Base-by-base conservation (phyloP, 2,329 filamentous ascomycete genomes). In the Ophiostoma perfectum region DNA sequence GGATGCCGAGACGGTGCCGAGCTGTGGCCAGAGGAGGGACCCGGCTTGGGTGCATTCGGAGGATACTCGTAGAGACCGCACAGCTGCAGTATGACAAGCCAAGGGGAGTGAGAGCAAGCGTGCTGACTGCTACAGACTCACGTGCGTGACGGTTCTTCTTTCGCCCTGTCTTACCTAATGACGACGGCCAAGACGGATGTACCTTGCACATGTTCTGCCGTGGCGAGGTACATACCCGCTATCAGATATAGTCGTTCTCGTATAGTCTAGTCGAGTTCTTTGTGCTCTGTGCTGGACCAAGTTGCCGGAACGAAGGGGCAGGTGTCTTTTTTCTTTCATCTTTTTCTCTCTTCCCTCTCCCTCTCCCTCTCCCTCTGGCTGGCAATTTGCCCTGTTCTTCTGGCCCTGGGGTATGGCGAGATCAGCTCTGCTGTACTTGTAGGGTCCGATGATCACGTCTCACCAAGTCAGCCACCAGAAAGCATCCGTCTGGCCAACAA, bases 181-280 rank as follows among this genome's bases (percentile, higher is more conserved):
- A 55, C 49, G 49, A 55, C 49, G n/a, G 49, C 49, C 49, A 55
- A 55, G 49, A 55, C 14, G 49, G n/a, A 45, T 45, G 42, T 45
- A 45, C n/a, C 18, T 47, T 11, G 12, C 45, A 12, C 45, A 14
- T 11, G 12, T 14, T 47, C 45, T 47, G 5, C 9, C 18, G 18
- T 55, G n/a, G 49, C 18, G n/a, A 55, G 27, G 12, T 27, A 27
- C 18, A 36, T 11, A 11, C n/a, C 12, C 45, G 11, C 45, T 47
- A 14, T 12, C 14, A 18, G 8, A 55, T 27, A 27, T 18, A 18
- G n/a, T n/a, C 9, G 42, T 27, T 27, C 27, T 27, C 27, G 27
- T 27, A 27, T 27, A 27, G 27, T 14, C 12, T 16, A 12, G 11
- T 55, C 49, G 27, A 55, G n/a, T 52, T 45, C 42, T 49, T 18